Evolutionary conservation across 164 flowering plant genomes (phyloP).

Genomic region (Tetracentron sinense): DNA sequence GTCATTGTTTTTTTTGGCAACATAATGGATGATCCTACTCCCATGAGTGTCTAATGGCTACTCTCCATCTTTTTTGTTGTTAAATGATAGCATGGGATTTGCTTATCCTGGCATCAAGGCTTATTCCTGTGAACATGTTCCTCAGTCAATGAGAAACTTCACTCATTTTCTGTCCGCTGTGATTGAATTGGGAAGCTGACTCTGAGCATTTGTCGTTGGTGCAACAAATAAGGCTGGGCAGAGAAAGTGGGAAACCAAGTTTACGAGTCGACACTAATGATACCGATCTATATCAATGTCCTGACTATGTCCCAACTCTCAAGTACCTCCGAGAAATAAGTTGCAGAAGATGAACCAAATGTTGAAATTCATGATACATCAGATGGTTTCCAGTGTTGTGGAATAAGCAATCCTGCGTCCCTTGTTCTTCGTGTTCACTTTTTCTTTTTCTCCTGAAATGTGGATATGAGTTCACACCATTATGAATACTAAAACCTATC

Average conservation of each 20-base stretch:
- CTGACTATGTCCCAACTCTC: constrained; percentile 1
- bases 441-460: too few species aligned
- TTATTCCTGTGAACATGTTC: too few species aligned
- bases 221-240: constrained; percentile 7
- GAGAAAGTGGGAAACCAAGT: constrained; percentile 8
- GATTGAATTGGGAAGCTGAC: constrained; percentile 18
- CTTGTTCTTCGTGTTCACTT: too few species aligned
- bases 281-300: constrained; percentile 14
- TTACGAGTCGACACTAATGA: constrained; percentile 17
- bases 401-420: neutral
- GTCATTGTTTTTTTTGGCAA: too few species aligned
- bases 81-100: too few species aligned
- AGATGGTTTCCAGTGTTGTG: neutral
- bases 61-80: too few species aligned
- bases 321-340: neutral
- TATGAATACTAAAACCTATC: too few species aligned
- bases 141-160: too few species aligned
- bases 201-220: constrained; percentile 11
- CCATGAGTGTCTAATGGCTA: too few species aligned
- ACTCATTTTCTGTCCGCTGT: constrained; percentile 21
- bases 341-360: constrained; percentile 13
- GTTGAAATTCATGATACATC: neutral
- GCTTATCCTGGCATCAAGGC: too few species aligned
- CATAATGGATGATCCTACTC: too few species aligned
- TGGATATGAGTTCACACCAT: too few species aligned